Percentiles rank a stretch among this genome's conserved stretches.
These are phyloP conservation scores for Clausena lansium DNA, from an alignment of 345 rosid genomes.

Conservation along the genomic window DNA sequence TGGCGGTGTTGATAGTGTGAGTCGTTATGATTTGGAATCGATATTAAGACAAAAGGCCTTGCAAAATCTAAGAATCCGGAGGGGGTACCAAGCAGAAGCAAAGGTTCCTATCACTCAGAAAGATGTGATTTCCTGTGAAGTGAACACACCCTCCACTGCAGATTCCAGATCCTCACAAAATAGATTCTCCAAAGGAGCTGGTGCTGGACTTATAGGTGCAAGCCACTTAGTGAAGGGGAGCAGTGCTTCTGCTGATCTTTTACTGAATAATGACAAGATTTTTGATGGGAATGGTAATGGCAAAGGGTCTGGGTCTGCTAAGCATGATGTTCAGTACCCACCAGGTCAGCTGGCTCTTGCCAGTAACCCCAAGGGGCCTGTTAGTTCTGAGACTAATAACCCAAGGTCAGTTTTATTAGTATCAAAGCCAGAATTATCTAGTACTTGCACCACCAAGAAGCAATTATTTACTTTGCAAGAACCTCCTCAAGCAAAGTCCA, in stretches of 20 bases:
- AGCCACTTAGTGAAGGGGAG: constrained; percentile 11
- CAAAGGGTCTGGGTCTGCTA: constrained; percentile 19
- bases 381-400: constrained; percentile 30
- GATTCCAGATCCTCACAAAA: constrained; percentile 23
- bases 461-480: constrained; percentile 17
- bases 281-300: constrained; percentile 17
- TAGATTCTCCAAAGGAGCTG: constrained; percentile 18
- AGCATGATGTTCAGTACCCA: constrained; percentile 25
- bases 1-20: constrained; percentile 17
- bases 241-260: constrained; percentile 3
- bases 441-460: constrained; percentile 4
- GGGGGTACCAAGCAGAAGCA: constrained; percentile 23
- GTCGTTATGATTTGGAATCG: constrained; percentile 55
- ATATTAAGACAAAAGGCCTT: constrained; percentile 69
- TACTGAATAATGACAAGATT: constrained; percentile 20
- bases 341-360: constrained; percentile 16
- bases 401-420: constrained; percentile 35
- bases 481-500: constrained; percentile 25
- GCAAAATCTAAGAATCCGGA: constrained; percentile 70
- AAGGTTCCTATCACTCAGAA: constrained; percentile 20
- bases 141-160: constrained; percentile 17
- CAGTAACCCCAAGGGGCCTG: constrained; percentile 16
- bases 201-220: constrained; percentile 17
- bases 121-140: constrained; percentile 17
- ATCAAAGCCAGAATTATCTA: constrained; percentile 31